These are phyloP conservation scores for Naganishia vaughanmartiniae DNA, from an alignment of 768 basidiomycete genomes.

Conservation along the genomic window DNA sequence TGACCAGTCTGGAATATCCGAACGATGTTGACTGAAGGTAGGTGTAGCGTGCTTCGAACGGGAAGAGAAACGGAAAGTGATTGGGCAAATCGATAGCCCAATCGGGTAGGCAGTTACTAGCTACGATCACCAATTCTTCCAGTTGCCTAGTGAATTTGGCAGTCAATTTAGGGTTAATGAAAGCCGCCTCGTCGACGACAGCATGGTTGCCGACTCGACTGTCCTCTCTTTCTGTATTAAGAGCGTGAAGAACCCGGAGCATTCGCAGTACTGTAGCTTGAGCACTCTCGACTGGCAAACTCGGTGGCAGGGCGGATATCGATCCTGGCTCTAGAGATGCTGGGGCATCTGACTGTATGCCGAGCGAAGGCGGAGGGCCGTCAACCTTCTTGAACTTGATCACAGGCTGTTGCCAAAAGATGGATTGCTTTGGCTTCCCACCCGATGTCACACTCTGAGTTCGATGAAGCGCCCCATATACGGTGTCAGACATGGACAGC, in stretches of 20 bases:
- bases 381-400: slow-evolving; percentile 63
- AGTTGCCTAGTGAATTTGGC: slow-evolving; percentile 96
- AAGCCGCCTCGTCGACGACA: slow-evolving; percentile 71
- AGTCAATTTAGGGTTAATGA: slow-evolving; percentile 95
- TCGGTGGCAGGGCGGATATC: slow-evolving; percentile 67
- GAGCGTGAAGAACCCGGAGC: slow-evolving; percentile 76
- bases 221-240: slow-evolving; percentile 63
- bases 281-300: slow-evolving; percentile 76
- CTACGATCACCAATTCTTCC: slow-evolving; percentile 98
- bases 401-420: slow-evolving; percentile 24
- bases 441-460: slow-evolving; percentile 58
- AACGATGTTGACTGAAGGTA: slow-evolving; percentile 98
- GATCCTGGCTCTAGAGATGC: slow-evolving; percentile 57
- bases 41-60: slow-evolving; percentile 93
- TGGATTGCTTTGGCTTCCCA: slow-evolving; percentile 21
- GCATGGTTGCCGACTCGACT: slow-evolving; percentile 29
- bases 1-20: slow-evolving; percentile 89
- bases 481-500: slow-evolving; percentile 80
- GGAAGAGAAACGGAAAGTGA: slow-evolving; percentile 97
- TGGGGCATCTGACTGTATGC: slow-evolving; percentile 22
- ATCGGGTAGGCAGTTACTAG: slow-evolving; percentile 83
- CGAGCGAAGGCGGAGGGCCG: slow-evolving; percentile 65
- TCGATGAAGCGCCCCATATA: slow-evolving; percentile 94
- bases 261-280: slow-evolving; percentile 88
- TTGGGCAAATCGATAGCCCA: slow-evolving; percentile 95